Conservation (phyloP, 129 eudicot species). For the Helianthus tuberosus region DNA sequence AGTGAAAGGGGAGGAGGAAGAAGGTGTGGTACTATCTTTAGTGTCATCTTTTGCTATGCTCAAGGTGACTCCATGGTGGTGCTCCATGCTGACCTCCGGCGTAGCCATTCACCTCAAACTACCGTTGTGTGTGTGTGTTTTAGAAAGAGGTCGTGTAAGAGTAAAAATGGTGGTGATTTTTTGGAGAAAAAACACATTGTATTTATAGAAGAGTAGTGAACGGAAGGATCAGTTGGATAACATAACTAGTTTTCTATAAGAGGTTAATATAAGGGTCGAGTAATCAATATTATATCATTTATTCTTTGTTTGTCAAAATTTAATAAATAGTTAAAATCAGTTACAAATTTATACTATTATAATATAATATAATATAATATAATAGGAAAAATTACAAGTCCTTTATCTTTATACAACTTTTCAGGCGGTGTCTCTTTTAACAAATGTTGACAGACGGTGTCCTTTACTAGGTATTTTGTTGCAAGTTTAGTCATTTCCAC, state of each 20-base stretch:
- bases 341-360: not conserved
- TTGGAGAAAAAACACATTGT: not conserved
- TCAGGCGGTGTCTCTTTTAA: no score
- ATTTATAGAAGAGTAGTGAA: slow-evolving; percentile 25
- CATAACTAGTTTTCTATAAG: not conserved
- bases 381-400: no score
- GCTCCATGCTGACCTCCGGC: slow-evolving; percentile 26
- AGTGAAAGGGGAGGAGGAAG: slow-evolving; percentile 25
- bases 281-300: no score
- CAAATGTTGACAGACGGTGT: no score
- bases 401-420: no score
- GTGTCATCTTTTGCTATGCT: slow-evolving; percentile 26
- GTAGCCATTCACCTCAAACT: slow-evolving; percentile 21
- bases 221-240: not conserved
- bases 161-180: not conserved
- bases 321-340: not conserved
- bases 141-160: not conserved
- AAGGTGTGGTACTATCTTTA: not conserved
- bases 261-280: no score
- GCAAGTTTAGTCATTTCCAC: no score
- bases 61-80: slow-evolving; percentile 32
- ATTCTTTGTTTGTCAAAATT: not conserved
- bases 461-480: no score
- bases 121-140: not conserved
- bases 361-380: no score